A percentile compares a stretch with the other conserved stretches of the same genome.
Evolutionary conservation across 1,284 basidiomycete genomes (phyloP).

Genomic region (Vanrija humicola): DNA sequence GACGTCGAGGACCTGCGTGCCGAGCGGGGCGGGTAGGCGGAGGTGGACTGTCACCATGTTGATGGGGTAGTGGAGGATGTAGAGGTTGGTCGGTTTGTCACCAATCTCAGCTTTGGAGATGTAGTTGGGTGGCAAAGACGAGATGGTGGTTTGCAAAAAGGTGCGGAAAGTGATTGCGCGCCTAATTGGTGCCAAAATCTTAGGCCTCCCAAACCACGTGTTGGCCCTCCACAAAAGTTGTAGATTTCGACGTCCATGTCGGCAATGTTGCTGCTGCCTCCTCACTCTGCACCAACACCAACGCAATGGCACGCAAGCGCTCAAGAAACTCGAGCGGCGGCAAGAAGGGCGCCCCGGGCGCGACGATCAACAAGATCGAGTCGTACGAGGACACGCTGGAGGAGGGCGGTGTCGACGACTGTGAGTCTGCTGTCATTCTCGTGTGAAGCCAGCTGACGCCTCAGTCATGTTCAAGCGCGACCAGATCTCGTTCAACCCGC

Average conservation of each 20-base stretch:
- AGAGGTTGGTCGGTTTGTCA: neutral
- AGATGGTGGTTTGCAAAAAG: neutral
- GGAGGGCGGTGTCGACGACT: slow-evolving; percentile 49
- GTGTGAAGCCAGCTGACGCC: slow-evolving; percentile 24
- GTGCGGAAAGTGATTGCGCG: neutral
- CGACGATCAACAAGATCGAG: slow-evolving; percentile 40
- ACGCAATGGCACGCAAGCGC: slow-evolving; percentile 30
- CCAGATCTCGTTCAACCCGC: slow-evolving; percentile 68
- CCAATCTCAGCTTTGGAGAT: neutral
- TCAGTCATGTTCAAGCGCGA: slow-evolving; percentile 58
- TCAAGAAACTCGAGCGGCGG: slow-evolving; percentile 39
- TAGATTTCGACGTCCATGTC: neutral
- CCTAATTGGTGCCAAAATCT: neutral
- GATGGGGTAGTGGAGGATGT: neutral
- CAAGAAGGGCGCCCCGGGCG: slow-evolving; percentile 24
- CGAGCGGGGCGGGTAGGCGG: slow-evolving; percentile 37
- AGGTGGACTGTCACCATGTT: slow-evolving; percentile 32
- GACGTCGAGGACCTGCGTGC: slow-evolving; percentile 20
- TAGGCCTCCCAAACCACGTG: neutral
- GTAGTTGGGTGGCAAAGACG: neutral
- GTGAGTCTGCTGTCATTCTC: slow-evolving; percentile 36
- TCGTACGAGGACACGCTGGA: slow-evolving; percentile 49
- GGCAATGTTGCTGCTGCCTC: neutral
- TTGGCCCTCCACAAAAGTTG: slow-evolving; percentile 14
- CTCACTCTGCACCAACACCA: neutral